Evolutionary conservation across 2,329 filamentous ascomycete species (phyloP), one percentile per base, ranked within the genome.

Genomic region (Penicillium sp.): DNA sequence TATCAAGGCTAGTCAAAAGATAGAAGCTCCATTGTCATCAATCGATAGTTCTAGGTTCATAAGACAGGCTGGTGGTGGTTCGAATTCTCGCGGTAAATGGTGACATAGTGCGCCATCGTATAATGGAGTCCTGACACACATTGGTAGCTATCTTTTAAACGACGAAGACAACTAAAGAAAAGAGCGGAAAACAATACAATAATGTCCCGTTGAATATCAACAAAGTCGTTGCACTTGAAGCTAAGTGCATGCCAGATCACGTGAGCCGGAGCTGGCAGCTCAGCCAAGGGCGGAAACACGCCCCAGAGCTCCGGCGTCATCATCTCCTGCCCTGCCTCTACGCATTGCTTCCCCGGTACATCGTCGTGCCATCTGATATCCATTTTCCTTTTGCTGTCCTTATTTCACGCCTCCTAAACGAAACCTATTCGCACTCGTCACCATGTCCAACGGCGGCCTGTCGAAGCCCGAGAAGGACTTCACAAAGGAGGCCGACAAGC

Each of bases 391-490:
- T 47, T 31, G 13, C 20, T 24, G 33, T n/a, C 27, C 13, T n/a
- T 9, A 31, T 29, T n/a, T 40, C 32, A 13, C 43, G 24, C 38
- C 33, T 32, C 38, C 46, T 43, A 41, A 44, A 29, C 47, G 47
- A 48, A 44, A 52, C 49, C 48, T 41, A 44, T 43, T 50, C 49
- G 31, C 55, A 52, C 48, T 62, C 63, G 64, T 65, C 72, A 80
- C 60, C 69, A 95, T 95, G 90, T 87, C 90, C 66, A 88, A 90
- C 75, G 83, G 83, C 73, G 83, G 83, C 73, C 75, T 84, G 63
- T 71, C 93, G 73, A 95, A 95, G 82, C 89, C 92, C 67, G 93
- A 98, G 80, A 96, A 95, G 86, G 93, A 98, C 84, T 96, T 88
- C 82, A 87, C 88, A 68, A 95, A 95, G 77, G 91, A 97, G 75